Evolutionary conservation across 768 basidiomycete genomes (phyloP).

Genomic region (Chalciporus pseudorubinellus): DNA sequence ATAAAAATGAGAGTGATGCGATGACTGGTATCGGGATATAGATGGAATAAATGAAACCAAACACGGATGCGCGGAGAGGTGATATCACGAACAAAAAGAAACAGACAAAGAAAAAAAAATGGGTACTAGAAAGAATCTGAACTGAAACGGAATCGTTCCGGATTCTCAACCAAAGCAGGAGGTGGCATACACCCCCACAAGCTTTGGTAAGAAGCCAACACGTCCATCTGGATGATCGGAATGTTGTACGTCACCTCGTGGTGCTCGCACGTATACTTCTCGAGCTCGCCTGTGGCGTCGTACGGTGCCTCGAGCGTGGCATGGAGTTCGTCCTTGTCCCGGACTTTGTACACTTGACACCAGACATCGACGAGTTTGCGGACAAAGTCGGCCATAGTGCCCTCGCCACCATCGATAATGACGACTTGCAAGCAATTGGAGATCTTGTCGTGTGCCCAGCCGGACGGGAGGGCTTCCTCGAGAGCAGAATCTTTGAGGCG

Average conservation of each 20-base stretch:
- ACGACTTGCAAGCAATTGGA: slow-evolving; percentile 32
- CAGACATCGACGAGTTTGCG: slow-evolving; percentile 27
- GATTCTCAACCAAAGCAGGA: slow-evolving; percentile 4
- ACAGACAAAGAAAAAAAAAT: not conserved
- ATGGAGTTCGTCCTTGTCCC: slow-evolving; percentile 19
- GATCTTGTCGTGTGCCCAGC: slow-evolving; percentile 14
- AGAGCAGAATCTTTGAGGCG: slow-evolving; percentile 22
- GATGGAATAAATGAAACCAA: not conserved
- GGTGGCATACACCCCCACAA: slow-evolving; percentile 27
- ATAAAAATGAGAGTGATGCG: not conserved
- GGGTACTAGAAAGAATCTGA: not conserved
- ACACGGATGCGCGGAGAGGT: not conserved
- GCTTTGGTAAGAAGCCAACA: slow-evolving; percentile 18
- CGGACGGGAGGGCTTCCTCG: slow-evolving; percentile 23
- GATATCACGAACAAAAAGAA: not conserved
- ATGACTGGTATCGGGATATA: not conserved
- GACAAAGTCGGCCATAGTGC: slow-evolving; percentile 31
- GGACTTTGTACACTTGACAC: slow-evolving; percentile 27
- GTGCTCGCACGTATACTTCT: slow-evolving; percentile 12
- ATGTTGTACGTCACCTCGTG: slow-evolving; percentile 7
- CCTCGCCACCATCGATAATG: slow-evolving; percentile 26
- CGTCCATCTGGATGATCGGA: slow-evolving; percentile 17
- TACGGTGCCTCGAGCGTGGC: slow-evolving; percentile 18
- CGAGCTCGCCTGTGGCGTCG: slow-evolving; percentile 27
- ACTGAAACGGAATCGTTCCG: not conserved